Conservation (phyloP, 1,284 basidiomycete species). For the Vanrija sp. region DNA sequence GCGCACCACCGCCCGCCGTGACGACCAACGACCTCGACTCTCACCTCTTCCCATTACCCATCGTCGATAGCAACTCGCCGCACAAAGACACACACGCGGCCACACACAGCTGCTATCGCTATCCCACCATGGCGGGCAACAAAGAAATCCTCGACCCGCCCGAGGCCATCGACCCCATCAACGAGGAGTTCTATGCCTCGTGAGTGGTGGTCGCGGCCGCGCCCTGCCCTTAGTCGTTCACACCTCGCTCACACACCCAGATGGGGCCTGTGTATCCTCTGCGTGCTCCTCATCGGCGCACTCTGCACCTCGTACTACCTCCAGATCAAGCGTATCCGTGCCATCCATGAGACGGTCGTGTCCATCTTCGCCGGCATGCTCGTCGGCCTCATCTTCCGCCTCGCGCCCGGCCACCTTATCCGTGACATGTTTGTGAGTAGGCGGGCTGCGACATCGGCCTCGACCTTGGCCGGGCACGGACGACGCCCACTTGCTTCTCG, state of each 20-base stretch:
- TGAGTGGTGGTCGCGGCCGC: slow-evolving; percentile 18
- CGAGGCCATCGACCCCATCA: slow-evolving; percentile 52
- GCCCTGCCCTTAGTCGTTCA: neutral
- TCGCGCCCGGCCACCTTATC: slow-evolving; percentile 89
- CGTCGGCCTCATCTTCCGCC: slow-evolving; percentile 83
- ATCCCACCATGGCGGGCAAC: slow-evolving; percentile 5
- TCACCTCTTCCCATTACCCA: no score
- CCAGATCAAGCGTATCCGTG: slow-evolving; percentile 91
- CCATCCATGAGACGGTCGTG: slow-evolving; percentile 94
- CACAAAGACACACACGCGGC: no score
- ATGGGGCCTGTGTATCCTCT: slow-evolving; percentile 92
- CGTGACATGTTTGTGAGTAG: slow-evolving; percentile 89
- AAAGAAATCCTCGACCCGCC: slow-evolving; percentile 26
- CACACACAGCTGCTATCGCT: no score
- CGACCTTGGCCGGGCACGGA: neutral
- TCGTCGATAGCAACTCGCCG: no score
- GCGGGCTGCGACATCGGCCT: neutral
- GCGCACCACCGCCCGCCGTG: no score
- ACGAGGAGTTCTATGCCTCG: slow-evolving; percentile 86
- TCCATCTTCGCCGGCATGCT: slow-evolving; percentile 94
- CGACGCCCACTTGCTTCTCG: neutral
- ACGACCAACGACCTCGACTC: no score
- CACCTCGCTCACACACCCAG: slow-evolving; percentile 22
- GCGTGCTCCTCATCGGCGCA: slow-evolving; percentile 86
- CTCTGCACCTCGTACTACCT: slow-evolving; percentile 97